A percentile compares a stretch with the other conserved stretches of the same genome.
phyloP scores from a whole-genome alignment of 148 eudicot genomes.

The Rhododendron henanense region DNA sequence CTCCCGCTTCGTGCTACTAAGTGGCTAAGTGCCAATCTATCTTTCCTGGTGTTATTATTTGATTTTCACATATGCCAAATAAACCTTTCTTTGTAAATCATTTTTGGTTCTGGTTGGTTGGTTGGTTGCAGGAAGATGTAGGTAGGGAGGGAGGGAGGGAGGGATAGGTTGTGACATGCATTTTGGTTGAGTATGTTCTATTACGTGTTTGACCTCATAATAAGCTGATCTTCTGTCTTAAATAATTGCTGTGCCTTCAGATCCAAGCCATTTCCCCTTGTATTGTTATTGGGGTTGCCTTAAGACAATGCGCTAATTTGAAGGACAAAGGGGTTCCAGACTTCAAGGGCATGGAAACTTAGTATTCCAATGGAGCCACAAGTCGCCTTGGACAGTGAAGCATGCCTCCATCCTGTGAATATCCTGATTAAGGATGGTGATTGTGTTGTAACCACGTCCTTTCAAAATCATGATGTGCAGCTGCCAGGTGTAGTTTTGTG shows the following conservation, averaged over 20 bases:
- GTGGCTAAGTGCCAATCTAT: neutral
- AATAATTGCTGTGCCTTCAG: neutral
- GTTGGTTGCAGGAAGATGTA: neutral
- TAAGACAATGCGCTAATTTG: slow-evolving; percentile 4
- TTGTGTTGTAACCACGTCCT: slow-evolving; percentile 24
- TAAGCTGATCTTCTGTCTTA: slow-evolving; percentile 8
- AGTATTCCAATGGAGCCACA: slow-evolving; percentile 31
- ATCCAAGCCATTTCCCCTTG: neutral
- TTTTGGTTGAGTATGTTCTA: neutral
- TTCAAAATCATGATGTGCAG: slow-evolving; percentile 29
- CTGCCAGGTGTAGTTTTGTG: slow-evolving; percentile 31
- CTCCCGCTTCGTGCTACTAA: too few species aligned
- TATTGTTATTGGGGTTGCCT: neutral
- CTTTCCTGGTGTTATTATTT: neutral
- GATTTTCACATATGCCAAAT: neutral
- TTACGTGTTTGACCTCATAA: neutral
- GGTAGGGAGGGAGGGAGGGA: too few species aligned
- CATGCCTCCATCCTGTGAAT: slow-evolving; percentile 18
- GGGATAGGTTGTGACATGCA: neutral
- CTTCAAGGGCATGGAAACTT: slow-evolving; percentile 12
- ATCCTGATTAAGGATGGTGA: slow-evolving; percentile 20
- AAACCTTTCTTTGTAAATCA: neutral
- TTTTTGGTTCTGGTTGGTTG: neutral
- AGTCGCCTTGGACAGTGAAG: slow-evolving; percentile 21
- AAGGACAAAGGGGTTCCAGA: neutral